Evolutionary conservation across 805 yeast genomes (phyloP).

Genomic region (Hyphopichia homilentoma): DNA sequence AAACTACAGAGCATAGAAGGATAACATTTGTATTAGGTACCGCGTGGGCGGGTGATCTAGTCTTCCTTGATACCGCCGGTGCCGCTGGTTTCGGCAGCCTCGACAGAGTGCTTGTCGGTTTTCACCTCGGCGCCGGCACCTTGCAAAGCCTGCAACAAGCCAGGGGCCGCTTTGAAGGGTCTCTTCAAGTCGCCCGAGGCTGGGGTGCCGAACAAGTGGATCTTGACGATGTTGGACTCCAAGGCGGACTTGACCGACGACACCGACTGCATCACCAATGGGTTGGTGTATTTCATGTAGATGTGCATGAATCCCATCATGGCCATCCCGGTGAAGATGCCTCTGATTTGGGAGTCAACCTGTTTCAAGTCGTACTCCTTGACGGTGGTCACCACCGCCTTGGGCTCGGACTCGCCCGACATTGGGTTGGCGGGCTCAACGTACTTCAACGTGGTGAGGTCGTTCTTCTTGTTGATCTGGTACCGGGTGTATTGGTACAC

Average conservation of each 20-base stretch:
- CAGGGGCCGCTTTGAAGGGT: conserved; percentile 84
- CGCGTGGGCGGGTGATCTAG: conserved; percentile 28
- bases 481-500: conserved; percentile 64
- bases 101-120: conserved; percentile 85
- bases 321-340: conserved; percentile 83
- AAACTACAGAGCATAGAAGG: background rate
- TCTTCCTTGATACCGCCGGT: conserved; percentile 87
- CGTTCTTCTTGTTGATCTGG: conserved; percentile 70
- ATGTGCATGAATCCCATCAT: conserved; percentile 99
- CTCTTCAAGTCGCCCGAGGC: conserved; percentile 91
- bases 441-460: conserved; percentile 87
- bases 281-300: conserved; percentile 96
- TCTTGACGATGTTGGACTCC: conserved; percentile 86
- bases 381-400: conserved; percentile 84
- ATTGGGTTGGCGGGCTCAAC: conserved; percentile 80
- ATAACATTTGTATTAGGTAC: background rate
- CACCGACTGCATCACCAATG: conserved; percentile 90
- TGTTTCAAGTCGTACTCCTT: conserved; percentile 93
- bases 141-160: conserved; percentile 55
- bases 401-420: conserved; percentile 68
- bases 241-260: conserved; percentile 86
- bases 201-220: conserved; percentile 78
- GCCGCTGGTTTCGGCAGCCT: conserved; percentile 81
- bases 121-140: conserved; percentile 55
- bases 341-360: conserved; percentile 72